A percentile compares a stretch with the other conserved stretches of the same genome.
These are phyloP conservation scores for Saccharomyces hybrid DNA, from an alignment of 1,139 yeast species.

Conservation along the genomic window DNA sequence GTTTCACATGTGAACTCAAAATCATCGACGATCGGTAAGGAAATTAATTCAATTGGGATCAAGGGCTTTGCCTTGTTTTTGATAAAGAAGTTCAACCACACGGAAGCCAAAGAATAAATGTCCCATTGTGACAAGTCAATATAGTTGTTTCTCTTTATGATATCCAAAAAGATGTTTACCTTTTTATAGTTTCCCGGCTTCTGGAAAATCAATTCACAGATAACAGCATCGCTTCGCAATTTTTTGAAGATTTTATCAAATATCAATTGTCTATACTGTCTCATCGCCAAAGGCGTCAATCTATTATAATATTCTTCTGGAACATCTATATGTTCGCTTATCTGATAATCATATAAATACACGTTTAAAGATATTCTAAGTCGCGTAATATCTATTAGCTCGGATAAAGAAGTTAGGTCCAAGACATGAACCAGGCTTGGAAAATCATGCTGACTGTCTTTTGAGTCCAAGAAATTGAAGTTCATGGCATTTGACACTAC, in stretches of 20 bases:
- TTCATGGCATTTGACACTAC: constrained; percentile 57
- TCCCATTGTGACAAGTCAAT: constrained; percentile 59
- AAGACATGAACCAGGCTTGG: constrained; percentile 21
- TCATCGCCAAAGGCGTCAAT: constrained; percentile 27
- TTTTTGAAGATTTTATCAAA: constrained; percentile 43
- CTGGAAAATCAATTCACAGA: constrained; percentile 45
- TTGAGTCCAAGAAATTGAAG: constrained; percentile 34
- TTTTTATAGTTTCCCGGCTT: constrained; percentile 51
- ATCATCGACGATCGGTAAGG: constrained; percentile 44
- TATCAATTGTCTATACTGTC: constrained; percentile 33
- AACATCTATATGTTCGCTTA: constrained; percentile 32
- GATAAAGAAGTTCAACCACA: constrained; percentile 41
- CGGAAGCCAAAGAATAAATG: constrained; percentile 49
- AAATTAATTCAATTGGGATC: constrained; percentile 39
- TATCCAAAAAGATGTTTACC: constrained; percentile 44
- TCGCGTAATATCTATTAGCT: constrained; percentile 62
- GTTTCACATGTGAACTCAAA: constrained; percentile 36
- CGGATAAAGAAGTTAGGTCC: constrained; percentile 55
- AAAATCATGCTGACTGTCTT: constrained; percentile 9
- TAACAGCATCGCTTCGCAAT: constrained; percentile 38
- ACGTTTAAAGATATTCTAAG: constrained; percentile 72
- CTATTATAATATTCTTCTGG: constrained; percentile 30
- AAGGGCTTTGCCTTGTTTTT: constrained; percentile 41
- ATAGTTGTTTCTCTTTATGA: constrained; percentile 47
- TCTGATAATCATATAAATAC: constrained; percentile 47